phyloP scores from a whole-genome alignment of 169 alveolate genomes.

The Besnoitia besnoiti region DNA sequence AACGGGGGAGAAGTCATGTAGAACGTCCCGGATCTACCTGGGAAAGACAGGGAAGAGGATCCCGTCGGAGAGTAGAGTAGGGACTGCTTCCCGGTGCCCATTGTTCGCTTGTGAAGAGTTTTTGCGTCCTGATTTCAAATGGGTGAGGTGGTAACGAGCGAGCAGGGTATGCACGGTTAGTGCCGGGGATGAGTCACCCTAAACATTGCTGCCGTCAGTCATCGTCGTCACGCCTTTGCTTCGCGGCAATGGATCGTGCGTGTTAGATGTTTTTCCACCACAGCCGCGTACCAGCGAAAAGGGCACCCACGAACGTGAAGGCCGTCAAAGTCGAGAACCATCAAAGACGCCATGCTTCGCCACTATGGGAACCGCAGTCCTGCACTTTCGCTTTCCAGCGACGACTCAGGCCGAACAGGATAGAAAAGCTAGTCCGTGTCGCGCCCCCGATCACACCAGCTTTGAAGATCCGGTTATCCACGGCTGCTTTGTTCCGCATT shows the following conservation, averaged over 20 bases:
- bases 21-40: too few species aligned
- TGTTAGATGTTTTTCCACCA: not conserved
- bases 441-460: not conserved
- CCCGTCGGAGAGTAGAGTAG: too few species aligned
- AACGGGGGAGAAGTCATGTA: too few species aligned
- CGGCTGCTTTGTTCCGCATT: not conserved
- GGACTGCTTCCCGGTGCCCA: too few species aligned
- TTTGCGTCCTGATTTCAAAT: too few species aligned
- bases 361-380: not conserved
- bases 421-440: not conserved
- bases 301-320: not conserved
- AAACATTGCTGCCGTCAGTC: too few species aligned
- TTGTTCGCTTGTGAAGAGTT: too few species aligned
- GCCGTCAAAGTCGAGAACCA: not conserved
- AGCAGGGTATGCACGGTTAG: too few species aligned
- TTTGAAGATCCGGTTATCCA: not conserved
- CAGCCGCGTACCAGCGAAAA: not conserved
- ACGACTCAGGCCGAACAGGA: not conserved
- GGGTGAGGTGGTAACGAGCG: too few species aligned
- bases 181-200: too few species aligned
- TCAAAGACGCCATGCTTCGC: not conserved
- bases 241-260: not conserved
- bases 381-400: not conserved
- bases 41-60: too few species aligned
- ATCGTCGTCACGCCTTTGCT: not conserved